These are phyloP conservation scores for Cucumis melo DNA, from an alignment of 306 rosid genomes.

Conservation along the genomic window DNA sequence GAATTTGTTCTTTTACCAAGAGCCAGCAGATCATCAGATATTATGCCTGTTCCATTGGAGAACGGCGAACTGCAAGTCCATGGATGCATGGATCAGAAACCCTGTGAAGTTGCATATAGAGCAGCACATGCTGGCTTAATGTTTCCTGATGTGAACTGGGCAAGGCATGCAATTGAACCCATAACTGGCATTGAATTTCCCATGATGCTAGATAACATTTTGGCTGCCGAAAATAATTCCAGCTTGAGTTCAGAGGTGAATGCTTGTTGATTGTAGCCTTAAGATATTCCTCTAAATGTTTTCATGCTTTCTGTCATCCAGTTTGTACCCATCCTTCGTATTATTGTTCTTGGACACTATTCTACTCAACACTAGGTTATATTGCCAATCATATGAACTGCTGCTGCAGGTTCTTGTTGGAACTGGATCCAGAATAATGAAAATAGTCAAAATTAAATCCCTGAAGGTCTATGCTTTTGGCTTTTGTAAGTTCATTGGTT, in stretches of 20 bases:
- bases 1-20: conserved; percentile 11
- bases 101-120: conserved; percentile 42
- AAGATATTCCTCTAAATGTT: background rate
- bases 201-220: conserved; percentile 34
- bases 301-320: background rate
- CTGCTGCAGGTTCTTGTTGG: conserved; percentile 78
- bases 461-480: conserved; percentile 90
- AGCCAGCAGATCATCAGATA: conserved; percentile 53
- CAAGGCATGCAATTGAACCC: conserved; percentile 59
- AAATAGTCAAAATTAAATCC: conserved; percentile 65
- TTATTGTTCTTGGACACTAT: background rate
- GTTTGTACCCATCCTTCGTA: background rate
- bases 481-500: conserved; percentile 60
- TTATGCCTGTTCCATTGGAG: conserved; percentile 39
- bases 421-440: conserved; percentile 79
- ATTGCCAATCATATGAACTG: background rate
- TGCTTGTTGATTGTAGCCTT: conserved; percentile 1
- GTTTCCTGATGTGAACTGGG: conserved; percentile 33
- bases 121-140: conserved; percentile 37
- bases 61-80: conserved; percentile 31
- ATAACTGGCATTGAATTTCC: conserved; percentile 94
- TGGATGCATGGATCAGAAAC: conserved; percentile 32
- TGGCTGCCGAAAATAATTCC: conserved; percentile 30
- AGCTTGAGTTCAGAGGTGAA: conserved; percentile 60
- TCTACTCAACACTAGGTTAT: background rate